phyloP scores from a whole-genome alignment of 2,329 filamentous ascomycete genomes.

The Hymenotorrendiella dingleyae region DNA sequence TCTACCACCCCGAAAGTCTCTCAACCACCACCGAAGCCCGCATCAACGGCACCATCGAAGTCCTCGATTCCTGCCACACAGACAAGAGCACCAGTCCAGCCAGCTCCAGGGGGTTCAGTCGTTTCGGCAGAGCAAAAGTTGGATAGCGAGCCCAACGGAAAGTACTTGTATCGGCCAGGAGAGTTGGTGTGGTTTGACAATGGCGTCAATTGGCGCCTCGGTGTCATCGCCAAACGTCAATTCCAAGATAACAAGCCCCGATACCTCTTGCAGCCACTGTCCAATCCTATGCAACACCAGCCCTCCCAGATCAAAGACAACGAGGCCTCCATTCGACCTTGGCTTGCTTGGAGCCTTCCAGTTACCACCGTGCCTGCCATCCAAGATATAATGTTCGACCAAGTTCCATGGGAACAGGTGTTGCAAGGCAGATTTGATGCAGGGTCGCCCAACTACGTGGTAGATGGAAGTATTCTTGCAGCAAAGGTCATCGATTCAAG shows the following conservation, averaged over 20 bases:
- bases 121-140: constrained; percentile 41
- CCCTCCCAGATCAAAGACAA: constrained; percentile 37
- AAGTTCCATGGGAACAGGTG: constrained; percentile 44
- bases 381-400: constrained; percentile 38
- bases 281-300: constrained; percentile 36
- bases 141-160: constrained; percentile 39
- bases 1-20: constrained; percentile 1
- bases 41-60: not conserved
- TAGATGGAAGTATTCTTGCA: constrained; percentile 52
- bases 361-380: constrained; percentile 41
- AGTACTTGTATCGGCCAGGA: constrained; percentile 46
- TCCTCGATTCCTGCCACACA: not conserved
- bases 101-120: constrained; percentile 26
- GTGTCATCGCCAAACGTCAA: constrained; percentile 43
- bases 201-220: constrained; percentile 47
- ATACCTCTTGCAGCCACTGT: constrained; percentile 45
- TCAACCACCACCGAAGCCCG: constrained; percentile 1
- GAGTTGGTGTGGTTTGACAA: constrained; percentile 52
- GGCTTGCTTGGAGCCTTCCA: constrained; percentile 53
- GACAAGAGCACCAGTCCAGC: constrained; percentile 3
- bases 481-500: constrained; percentile 49
- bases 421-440: constrained; percentile 34
- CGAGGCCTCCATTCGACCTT: constrained; percentile 44
- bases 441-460: constrained; percentile 43
- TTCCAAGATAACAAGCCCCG: constrained; percentile 27